Evolutionary conservation across 208 protist genomes (phyloP).

Genomic region (Crithidia bombi): DNA sequence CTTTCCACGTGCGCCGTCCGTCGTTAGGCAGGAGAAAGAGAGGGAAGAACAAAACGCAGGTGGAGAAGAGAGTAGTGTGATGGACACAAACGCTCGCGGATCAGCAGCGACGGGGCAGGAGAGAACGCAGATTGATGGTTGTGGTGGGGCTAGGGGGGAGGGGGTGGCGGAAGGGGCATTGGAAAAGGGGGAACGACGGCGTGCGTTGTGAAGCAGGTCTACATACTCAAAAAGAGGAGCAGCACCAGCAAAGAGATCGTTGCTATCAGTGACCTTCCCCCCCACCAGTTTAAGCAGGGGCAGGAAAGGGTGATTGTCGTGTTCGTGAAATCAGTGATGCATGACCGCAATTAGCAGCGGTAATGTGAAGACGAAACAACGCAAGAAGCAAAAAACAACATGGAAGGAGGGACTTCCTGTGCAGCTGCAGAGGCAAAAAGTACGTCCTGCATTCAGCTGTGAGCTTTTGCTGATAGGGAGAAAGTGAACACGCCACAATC

Average conservation of each 20-base stretch:
- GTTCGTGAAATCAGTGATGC: too few relatives aligned
- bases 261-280: too few relatives aligned
- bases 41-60: background rate
- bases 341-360: too few relatives aligned
- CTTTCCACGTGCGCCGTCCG: too few relatives aligned
- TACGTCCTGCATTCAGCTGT: background rate
- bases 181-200: too few relatives aligned
- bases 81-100: background rate
- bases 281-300: too few relatives aligned
- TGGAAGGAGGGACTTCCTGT: too few relatives aligned
- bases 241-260: background rate
- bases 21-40: too few relatives aligned
- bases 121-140: background rate
- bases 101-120: background rate
- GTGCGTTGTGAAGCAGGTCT: too few relatives aligned
- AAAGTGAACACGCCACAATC: slow-evolving; percentile 28
- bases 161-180: background rate
- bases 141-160: background rate
- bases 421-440: background rate
- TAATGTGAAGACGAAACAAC: background rate
- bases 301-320: too few relatives aligned
- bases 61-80: background rate
- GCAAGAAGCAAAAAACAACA: background rate
- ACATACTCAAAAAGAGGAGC: too few relatives aligned
- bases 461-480: background rate